These are phyloP conservation scores for Samsoniella hepiali DNA, from an alignment of 2,329 filamentous ascomycete species.

Conservation along the genomic window DNA sequence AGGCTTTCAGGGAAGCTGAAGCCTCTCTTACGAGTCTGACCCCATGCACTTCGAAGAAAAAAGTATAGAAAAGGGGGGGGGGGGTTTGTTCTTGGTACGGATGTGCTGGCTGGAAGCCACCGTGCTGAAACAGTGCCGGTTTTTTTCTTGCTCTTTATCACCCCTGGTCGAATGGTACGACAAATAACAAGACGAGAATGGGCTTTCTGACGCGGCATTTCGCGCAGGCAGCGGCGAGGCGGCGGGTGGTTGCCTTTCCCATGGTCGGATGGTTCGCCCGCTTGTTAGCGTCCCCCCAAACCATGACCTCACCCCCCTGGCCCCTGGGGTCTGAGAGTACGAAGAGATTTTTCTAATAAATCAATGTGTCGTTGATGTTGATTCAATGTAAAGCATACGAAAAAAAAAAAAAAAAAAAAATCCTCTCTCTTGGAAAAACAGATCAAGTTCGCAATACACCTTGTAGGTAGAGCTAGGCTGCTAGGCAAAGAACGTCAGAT, in stretches of 20 bases:
- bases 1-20: conserved; percentile 18
- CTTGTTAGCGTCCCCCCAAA: neutral
- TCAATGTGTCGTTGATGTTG: too few species aligned
- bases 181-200: too few species aligned
- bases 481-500: too few species aligned
- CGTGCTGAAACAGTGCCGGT: neutral
- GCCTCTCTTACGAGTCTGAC: neutral
- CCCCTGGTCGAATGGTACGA: neutral
- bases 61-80: neutral
- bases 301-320: neutral
- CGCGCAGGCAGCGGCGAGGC: neutral
- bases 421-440: too few species aligned
- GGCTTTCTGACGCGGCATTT: conserved; percentile 1
- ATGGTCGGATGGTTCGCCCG: neutral
- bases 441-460: too few species aligned
- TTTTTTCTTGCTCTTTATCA: neutral
- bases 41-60: neutral
- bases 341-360: too few species aligned
- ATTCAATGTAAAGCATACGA: too few species aligned
- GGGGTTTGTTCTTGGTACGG: too few species aligned
- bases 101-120: too few species aligned
- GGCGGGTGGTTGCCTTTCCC: neutral
- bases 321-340: too few species aligned
- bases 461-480: too few species aligned
- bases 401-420: too few species aligned